Base-by-base conservation (phyloP, 768 basidiomycete species). In the Sporobolomyces roseus region DNA sequence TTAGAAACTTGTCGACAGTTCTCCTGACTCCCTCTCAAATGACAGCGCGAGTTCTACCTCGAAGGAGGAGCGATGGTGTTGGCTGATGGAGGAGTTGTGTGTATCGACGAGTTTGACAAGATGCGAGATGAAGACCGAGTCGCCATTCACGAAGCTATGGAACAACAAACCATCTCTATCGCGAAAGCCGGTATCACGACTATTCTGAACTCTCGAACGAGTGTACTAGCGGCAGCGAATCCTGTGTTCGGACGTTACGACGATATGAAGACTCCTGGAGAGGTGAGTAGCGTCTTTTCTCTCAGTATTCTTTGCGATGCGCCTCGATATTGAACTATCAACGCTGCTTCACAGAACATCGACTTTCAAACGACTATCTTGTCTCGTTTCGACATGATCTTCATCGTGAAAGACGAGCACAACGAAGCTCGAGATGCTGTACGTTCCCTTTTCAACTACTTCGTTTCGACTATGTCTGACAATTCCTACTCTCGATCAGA, bases 61-160 rank as follows among this genome's bases (percentile, higher is more conserved):
- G 96, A 99, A 82, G 96, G 96, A 12, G 96, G 96, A 29, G 96
- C 96, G 2, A 98, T 99, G 96, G 96, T 99, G 9, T 85, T 98
- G 43, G 96, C 96, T 1, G 96, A 99, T 77, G 90, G 90, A 17
- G 96, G 96, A 33, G 93, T 99, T 19, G 96, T 98, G 45, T 98
- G 96, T 77, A 99, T 99, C 76, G 96, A 99, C 75, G 96, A 99
- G 78, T 99, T 99, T 75, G 96, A 99, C 81, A 99, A 99, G 82
- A 99, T 99, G 96, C 84, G 94, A 45, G 96, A 99, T 74, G 94
- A 98, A 79, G 96, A 99, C 78, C 87, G 96, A 63, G 96, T 98
- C 7, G 96, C 96, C 0, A 98, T 98, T 67, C 96, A 98, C 79
- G 96, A 98, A 81, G 96, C 94, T 19, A 99, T 99, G 96, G 96